These are phyloP conservation scores for Mycena kentingensis DNA, from an alignment of 768 basidiomycete genomes.

Conservation along the genomic window DNA sequence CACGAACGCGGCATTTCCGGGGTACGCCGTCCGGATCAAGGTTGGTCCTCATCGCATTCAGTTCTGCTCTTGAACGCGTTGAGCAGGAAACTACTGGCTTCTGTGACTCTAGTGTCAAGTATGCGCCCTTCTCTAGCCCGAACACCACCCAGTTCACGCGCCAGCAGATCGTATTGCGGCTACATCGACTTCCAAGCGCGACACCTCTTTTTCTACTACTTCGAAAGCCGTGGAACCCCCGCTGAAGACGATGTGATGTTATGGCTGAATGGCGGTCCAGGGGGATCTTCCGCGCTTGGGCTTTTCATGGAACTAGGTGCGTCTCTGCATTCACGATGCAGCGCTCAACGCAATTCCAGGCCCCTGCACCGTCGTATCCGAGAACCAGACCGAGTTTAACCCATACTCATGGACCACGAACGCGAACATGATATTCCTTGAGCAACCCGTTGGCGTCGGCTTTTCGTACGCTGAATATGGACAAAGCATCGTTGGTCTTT, in stretches of 20 bases:
- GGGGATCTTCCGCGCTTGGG: conserved; percentile 38
- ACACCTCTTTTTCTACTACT: conserved; percentile 58
- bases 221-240: conserved; percentile 47
- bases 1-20: not conserved
- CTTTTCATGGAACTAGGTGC: conserved; percentile 56
- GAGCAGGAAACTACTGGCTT: not conserved
- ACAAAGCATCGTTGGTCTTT: conserved; percentile 28
- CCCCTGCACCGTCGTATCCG: conserved; percentile 51
- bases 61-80: not conserved
- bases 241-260: conserved; percentile 42
- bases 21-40: not conserved
- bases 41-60: not conserved
- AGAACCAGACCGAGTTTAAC: conserved; percentile 42
- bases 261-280: conserved; percentile 48
- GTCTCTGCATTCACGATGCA: not conserved
- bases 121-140: not conserved
- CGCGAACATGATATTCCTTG: conserved; percentile 49
- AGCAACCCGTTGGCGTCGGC: conserved; percentile 47
- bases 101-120: not conserved
- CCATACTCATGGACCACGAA: conserved; percentile 52
- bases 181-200: conserved; percentile 51
- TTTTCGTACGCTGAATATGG: conserved; percentile 45
- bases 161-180: conserved; percentile 42
- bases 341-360: conserved; percentile 5
- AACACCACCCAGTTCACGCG: not conserved